Evolutionary conservation across 495 filamentous ascomycete genomes (phyloP), one percentile per base, ranked within the genome.

Genomic region (Penicillium nucicola): DNA sequence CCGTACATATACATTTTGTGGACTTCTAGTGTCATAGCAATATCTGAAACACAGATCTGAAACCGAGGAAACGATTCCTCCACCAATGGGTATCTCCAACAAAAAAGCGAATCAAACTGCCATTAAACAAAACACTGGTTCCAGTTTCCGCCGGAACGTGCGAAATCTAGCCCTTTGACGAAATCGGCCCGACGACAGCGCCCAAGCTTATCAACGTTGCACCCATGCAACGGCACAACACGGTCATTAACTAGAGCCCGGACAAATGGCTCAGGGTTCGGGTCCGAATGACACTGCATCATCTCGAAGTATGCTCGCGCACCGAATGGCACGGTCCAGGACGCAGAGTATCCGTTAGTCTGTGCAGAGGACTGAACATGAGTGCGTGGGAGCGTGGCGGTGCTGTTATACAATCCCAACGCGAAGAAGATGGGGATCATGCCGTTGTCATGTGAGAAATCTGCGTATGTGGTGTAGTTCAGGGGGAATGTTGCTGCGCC

Each of bases 391-490:
- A 86, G 66, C 0, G 70, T 66, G 6, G 43, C 57, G 0, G 82
- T 86, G 18, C 57, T 63, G 30, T 89, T 85, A 61, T 88, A 93
- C 45, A 95, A 54, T 0, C 89, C 86, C 50, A 96, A 58, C 1
- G 89, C 88, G 14, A 78, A 79, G 65, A 87, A 84, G 25, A 90
- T 81, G 14, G 75, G 74, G 12, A 82, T 81, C 81, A 95, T 86
- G 50, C 86, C 83, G 61, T 93, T 95, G 67, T 96, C 90, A 59
- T 96, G 90, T 17, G 83, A 85, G 61, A 96, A 95, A 67, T 96
- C 90, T 0, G 88, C 89, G 52, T 90, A 96, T 4, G 93, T 64
- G 5, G 50, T 68, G 14, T 70, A 65, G 35, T 81, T 74, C 8
- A 93, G 62, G 0, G 90, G 89, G 58, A 95, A 96, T 0, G 85